These are phyloP conservation scores for Trichoderma breve DNA, from an alignment of 2,329 filamentous ascomycete genomes.

Conservation along the genomic window DNA sequence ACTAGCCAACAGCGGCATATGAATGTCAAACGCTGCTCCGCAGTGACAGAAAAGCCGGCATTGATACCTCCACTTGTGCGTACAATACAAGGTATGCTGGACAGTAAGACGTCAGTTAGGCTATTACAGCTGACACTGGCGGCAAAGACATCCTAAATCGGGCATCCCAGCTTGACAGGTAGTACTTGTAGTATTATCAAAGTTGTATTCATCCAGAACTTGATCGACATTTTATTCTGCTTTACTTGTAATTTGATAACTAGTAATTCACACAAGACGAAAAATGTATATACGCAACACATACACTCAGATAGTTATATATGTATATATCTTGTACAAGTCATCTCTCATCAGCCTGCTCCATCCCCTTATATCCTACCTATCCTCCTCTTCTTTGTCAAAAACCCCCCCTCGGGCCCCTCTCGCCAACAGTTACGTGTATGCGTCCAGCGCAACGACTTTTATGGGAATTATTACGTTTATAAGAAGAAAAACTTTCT, in stretches of 20 bases:
- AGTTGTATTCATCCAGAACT: not conserved
- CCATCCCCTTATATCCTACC: not conserved
- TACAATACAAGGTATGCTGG: not conserved
- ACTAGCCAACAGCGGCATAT: not conserved
- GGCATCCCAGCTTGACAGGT: not conserved
- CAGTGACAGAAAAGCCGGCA: not conserved
- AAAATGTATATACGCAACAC: not conserved
- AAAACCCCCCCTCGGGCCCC: not conserved
- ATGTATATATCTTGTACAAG: not conserved
- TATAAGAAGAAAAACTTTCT: not conserved
- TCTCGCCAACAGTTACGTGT: slow-evolving; percentile 3
- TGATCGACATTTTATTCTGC: not conserved
- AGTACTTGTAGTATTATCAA: not conserved
- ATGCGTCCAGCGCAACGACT: slow-evolving; percentile 12
- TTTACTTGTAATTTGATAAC: not conserved
- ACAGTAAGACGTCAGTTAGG: not conserved
- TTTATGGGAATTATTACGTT: not conserved
- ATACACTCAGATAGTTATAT: not conserved
- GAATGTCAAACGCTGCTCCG: not conserved
- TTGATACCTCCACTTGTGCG: not conserved
- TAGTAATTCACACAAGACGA: not conserved
- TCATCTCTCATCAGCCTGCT: not conserved
- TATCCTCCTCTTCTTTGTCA: not conserved
- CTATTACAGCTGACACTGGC: not conserved
- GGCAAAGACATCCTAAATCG: not conserved